These are phyloP conservation scores for Cucurbita moschata DNA, from an alignment of 306 rosid genomes.

Conservation along the genomic window DNA sequence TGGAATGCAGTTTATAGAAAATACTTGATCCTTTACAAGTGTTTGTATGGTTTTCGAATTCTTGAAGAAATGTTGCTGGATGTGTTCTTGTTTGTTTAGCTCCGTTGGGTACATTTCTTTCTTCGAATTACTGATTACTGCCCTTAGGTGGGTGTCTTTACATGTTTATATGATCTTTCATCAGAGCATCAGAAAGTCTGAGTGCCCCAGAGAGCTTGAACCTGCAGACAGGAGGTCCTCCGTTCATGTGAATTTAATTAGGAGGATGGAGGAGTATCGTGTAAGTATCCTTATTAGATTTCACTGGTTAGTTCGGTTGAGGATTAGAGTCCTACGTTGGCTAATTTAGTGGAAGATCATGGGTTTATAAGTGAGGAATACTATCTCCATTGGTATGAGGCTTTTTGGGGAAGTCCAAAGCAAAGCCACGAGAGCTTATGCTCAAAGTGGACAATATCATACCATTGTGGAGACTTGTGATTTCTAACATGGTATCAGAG, in stretches of 20 bases:
- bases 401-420: no score
- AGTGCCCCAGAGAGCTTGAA: constrained; percentile 92
- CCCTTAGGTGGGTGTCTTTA: neutral
- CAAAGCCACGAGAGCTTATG: no score
- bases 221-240: constrained; percentile 65
- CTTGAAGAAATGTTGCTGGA: neutral
- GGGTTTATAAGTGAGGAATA: no score
- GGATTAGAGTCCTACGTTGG: no score
- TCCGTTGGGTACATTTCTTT: neutral
- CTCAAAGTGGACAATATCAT: no score
- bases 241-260: constrained; percentile 73
- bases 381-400: no score
- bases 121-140: neutral
- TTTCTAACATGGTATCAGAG: no score
- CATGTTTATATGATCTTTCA: neutral
- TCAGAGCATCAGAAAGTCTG: constrained; percentile 85
- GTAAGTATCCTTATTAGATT: constrained; percentile 37
- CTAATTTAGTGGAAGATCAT: no score
- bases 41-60: neutral
- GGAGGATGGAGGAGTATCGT: constrained; percentile 67
- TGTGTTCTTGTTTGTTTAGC: neutral
- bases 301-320: neutral
- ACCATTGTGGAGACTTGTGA: no score
- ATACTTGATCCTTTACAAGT: neutral
- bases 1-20: neutral